phyloP scores from a whole-genome alignment of 2,329 filamentous ascomycete genomes.

The Xylaria polymorpha region DNA sequence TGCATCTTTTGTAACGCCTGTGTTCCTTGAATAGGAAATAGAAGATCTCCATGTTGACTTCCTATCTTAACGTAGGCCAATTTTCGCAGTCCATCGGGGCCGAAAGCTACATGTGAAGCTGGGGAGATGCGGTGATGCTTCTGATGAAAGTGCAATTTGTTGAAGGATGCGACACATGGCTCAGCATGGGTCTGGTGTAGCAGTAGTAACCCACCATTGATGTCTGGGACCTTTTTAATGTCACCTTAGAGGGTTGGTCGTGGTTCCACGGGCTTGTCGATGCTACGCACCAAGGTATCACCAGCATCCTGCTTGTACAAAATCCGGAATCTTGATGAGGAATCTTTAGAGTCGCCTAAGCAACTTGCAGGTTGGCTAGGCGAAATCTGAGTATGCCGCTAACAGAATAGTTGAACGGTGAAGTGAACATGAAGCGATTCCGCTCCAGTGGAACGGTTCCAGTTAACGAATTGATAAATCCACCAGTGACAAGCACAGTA shows the following conservation, averaged over 20 bases:
- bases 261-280: slow-evolving; percentile 12
- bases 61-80: not conserved
- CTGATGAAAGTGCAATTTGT: slow-evolving; percentile 23
- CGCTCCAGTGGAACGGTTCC: not conserved
- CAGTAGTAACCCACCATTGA: slow-evolving; percentile 23
- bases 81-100: slow-evolving; percentile 17
- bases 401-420: not conserved
- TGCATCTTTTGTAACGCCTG: slow-evolving; percentile 19
- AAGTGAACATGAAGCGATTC: not conserved
- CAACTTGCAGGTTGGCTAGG: slow-evolving; percentile 4
- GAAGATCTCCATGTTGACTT: not conserved
- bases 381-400: not conserved
- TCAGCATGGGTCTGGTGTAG: slow-evolving; percentile 26
- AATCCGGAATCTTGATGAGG: not conserved
- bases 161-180: slow-evolving; percentile 38
- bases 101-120: slow-evolving; percentile 10
- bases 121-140: not conserved
- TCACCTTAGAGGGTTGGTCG: slow-evolving; percentile 25
- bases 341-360: not conserved
- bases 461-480: not conserved
- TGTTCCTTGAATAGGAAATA: slow-evolving; percentile 7
- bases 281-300: slow-evolving; percentile 16
- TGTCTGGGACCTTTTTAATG: slow-evolving; percentile 39
- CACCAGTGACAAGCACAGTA: not conserved
- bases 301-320: not conserved